Evolutionary conservation across 2,329 filamentous ascomycete species (phyloP).

Genomic region (Monascus ruber): DNA sequence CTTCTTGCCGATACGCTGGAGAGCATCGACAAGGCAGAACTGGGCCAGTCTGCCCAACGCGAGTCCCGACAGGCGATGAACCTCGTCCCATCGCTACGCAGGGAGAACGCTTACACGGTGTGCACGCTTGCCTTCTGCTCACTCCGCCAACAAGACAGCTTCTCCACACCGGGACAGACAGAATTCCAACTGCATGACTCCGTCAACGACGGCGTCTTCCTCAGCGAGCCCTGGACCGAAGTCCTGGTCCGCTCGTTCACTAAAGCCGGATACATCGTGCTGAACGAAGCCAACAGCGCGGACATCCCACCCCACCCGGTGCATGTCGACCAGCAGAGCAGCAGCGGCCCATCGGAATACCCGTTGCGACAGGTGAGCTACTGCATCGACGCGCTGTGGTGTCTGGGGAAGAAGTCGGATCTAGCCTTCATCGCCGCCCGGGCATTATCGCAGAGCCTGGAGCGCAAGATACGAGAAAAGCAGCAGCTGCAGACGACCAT

Average conservation of each 20-base stretch:
- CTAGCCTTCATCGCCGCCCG: conserved; percentile 28
- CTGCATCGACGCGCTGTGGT: conserved; percentile 42
- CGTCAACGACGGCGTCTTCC: conserved; percentile 39
- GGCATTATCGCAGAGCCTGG: too few species aligned
- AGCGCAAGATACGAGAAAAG: too few species aligned
- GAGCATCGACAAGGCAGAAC: conserved; percentile 33
- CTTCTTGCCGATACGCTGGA: conserved; percentile 45
- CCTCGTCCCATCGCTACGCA: not conserved
- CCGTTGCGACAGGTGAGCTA: conserved; percentile 26
- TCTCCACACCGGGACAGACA: conserved; percentile 3
- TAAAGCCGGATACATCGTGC: not conserved
- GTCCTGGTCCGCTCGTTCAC: conserved; percentile 17
- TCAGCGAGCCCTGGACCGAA: conserved; percentile 48
- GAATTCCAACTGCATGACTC: conserved; percentile 37
- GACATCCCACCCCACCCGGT: conserved; percentile 8
- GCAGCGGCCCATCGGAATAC: conserved; percentile 14
- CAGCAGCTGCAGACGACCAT: too few species aligned
- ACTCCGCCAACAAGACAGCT: conserved; percentile 1
- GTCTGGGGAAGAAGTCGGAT: conserved; percentile 43
- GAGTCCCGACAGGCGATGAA: not conserved
- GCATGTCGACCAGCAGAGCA: conserved; percentile 7
- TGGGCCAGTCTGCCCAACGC: not conserved
- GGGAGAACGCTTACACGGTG: not conserved
- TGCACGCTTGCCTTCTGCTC: not conserved
- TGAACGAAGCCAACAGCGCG: not conserved